Evolutionary conservation across 352 stramenopile genomes (phyloP), one percentile per base, ranked within the genome.

Genomic region (Aphanomyces euteiches): DNA sequence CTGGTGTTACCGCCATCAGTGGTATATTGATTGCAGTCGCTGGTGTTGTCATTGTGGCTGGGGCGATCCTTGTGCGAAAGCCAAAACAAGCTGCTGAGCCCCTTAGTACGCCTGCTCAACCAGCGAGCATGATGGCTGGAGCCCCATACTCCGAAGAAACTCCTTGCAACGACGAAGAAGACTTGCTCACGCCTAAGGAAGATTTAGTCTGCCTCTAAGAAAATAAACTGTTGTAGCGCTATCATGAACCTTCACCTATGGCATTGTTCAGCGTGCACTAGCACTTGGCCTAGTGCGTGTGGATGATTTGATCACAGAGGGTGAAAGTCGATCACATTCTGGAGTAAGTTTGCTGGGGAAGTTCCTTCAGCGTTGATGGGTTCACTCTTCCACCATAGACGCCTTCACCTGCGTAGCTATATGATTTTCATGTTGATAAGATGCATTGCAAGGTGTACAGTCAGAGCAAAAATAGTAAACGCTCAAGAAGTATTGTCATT

Each of bases 141-240:
- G 54, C 7, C 37, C 28, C 13, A 1, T 70, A 47, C 34, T 2
- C 36, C 3, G 43, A 70, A 7, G 47, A 60, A 53, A 70, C 43
- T 36, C 64, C 64, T 39, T 61, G 36, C 34, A 28, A 28, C 28
- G 40, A 61, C 37, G 64, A 61, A 8, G 64, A 61, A 10, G 64
- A 70, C 34, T 64, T 45, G 7, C 54, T 70, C 37, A 70, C 64
- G 38, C 64, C 64, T 4, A 53, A 61, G 50, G 53, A 56, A 17
- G 64, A 54, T 34, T 13, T 70, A 3, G 64, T 70, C 47, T 70
- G 64, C 47, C 53, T 70, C 2, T 70, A 70, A 69, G 8, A 28
- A 19, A 15, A n/a, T 53, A n/a, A 53, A 53, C 45, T n/a, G 28
- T 28, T 28, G n/a, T n/a, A 50, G 17, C 45, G 10, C 10, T 50